These are phyloP conservation scores for Rhizopus arrhizus DNA, from an alignment of 371 early-diverging fungal genomes.

Conservation along the genomic window DNA sequence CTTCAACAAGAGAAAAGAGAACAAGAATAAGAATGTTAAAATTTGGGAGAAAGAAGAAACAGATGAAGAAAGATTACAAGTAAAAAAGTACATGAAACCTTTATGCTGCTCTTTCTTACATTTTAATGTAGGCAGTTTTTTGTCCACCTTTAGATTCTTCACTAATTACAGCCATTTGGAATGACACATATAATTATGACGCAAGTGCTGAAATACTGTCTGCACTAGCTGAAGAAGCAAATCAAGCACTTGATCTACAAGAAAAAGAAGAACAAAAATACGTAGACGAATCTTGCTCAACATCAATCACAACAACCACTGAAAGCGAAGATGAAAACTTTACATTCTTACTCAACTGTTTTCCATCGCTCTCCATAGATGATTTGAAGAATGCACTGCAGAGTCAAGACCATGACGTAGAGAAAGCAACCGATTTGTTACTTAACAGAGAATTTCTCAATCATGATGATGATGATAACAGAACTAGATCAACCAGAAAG, in stretches of 20 bases:
- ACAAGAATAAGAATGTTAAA: slow-evolving; percentile 2
- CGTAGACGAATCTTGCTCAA: slow-evolving; percentile 11
- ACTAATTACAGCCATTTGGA: slow-evolving; percentile 36
- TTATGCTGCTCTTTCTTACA: neutral
- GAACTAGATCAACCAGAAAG: slow-evolving; percentile 5
- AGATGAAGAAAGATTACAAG: slow-evolving; percentile 22
- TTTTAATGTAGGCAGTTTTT: slow-evolving; percentile 19
- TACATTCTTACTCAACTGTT: slow-evolving; percentile 40
- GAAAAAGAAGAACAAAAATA: slow-evolving; percentile 8
- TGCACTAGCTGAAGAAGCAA: slow-evolving; percentile 29
- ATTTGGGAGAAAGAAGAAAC: slow-evolving; percentile 7
- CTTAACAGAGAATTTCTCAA: slow-evolving; percentile 29
- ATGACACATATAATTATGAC: slow-evolving; percentile 27
- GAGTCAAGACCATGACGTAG: slow-evolving; percentile 36
- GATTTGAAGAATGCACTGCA: slow-evolving; percentile 25
- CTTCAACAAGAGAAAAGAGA: neutral
- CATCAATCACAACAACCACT: neutral
- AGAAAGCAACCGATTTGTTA: slow-evolving; percentile 44
- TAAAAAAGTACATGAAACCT: neutral
- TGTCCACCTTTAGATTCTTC: slow-evolving; percentile 34
- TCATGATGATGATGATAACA: slow-evolving; percentile 13
- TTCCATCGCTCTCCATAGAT: slow-evolving; percentile 27
- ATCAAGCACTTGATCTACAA: slow-evolving; percentile 19
- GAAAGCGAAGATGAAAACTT: slow-evolving; percentile 31
- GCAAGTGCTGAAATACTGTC: slow-evolving; percentile 19